These are phyloP conservation scores for Zhuliangozyma blackwelliae DNA, from an alignment of 1,139 yeast genomes.

Conservation along the genomic window DNA sequence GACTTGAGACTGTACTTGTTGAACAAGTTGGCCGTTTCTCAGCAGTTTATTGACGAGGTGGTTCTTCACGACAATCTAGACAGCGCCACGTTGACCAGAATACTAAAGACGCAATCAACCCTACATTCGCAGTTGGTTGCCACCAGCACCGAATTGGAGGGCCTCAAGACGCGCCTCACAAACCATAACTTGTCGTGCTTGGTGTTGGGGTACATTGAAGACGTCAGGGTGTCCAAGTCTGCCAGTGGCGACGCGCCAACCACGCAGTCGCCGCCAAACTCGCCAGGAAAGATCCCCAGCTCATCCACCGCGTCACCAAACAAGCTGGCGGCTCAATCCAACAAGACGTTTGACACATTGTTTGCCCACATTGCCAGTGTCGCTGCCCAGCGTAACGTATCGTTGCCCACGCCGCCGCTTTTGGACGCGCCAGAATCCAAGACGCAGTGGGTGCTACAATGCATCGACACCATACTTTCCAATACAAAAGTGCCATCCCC, in stretches of 20 bases:
- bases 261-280: slow-evolving; percentile 2
- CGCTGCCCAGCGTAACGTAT: slow-evolving; percentile 48
- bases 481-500: neutral
- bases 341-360: slow-evolving; percentile 36
- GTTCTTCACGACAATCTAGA: slow-evolving; percentile 20
- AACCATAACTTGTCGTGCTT: slow-evolving; percentile 44
- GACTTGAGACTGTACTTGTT: slow-evolving; percentile 31
- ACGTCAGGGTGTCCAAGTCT: slow-evolving; percentile 25
- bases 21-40: slow-evolving; percentile 30
- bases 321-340: slow-evolving; percentile 4
- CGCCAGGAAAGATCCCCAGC: slow-evolving; percentile 4
- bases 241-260: neutral
- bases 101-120: slow-evolving; percentile 30
- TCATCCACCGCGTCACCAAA: slow-evolving; percentile 4
- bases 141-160: slow-evolving; percentile 29
- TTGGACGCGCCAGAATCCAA: slow-evolving; percentile 29
- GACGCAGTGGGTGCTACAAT: slow-evolving; percentile 50
- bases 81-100: slow-evolving; percentile 22
- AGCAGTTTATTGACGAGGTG: slow-evolving; percentile 31
- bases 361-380: slow-evolving; percentile 51
- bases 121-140: slow-evolving; percentile 30
- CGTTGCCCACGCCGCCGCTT: slow-evolving; percentile 39
- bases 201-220: slow-evolving; percentile 44
- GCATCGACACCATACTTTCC: slow-evolving; percentile 40
- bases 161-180: slow-evolving; percentile 23